phyloP scores from a whole-genome alignment of 2,329 filamentous ascomycete species.

The Ceratocystis ficicola region DNA sequence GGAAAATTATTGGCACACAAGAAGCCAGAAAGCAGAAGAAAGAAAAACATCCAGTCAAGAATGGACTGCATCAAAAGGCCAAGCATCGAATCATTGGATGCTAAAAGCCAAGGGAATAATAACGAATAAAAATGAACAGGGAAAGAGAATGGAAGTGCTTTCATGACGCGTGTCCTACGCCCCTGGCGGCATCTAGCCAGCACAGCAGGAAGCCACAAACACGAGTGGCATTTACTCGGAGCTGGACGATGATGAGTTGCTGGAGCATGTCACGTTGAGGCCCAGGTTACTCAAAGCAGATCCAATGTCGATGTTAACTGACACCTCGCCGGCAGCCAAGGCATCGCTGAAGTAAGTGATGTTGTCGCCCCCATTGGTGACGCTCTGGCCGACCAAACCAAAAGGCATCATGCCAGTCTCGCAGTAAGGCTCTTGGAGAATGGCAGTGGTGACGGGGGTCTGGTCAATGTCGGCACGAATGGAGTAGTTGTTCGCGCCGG shows the following conservation, averaged over 20 bases:
- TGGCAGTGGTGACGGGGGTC: constrained; percentile 34
- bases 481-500: constrained; percentile 45
- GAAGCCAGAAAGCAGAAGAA: background rate
- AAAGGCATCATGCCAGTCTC: constrained; percentile 43
- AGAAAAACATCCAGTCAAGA: background rate
- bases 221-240: background rate
- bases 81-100: too few relatives aligned
- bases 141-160: background rate
- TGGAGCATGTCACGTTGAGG: constrained; percentile 24
- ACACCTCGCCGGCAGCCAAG: constrained; percentile 40
- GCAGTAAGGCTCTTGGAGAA: constrained; percentile 38
- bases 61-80: too few relatives aligned
- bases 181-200: constrained; percentile 8
- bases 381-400: constrained; percentile 41
- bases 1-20: background rate
- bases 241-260: constrained; percentile 11
- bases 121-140: background rate
- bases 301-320: constrained; percentile 41
- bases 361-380: constrained; percentile 39
- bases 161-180: background rate
- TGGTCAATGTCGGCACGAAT: constrained; percentile 46
- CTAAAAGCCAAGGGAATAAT: background rate
- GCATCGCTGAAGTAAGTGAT: constrained; percentile 46
- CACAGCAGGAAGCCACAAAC: background rate
- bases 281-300: constrained; percentile 32